phyloP scores from a whole-genome alignment of 2,329 filamentous ascomycete species.

The Stylonectria norvegica region DNA sequence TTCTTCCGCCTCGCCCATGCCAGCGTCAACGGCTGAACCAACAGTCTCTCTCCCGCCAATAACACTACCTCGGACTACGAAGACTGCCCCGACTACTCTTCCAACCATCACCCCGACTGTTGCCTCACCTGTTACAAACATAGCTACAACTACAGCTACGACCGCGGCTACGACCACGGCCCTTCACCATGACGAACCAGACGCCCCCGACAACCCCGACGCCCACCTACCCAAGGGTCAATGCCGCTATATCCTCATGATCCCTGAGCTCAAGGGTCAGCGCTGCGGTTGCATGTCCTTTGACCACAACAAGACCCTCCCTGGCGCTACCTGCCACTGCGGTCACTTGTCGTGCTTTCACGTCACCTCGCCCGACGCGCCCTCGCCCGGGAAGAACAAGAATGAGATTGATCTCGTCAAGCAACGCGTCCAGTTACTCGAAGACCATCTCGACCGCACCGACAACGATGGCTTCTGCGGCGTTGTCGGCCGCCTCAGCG shows the following conservation, averaged over 20 bases:
- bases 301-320: conserved; percentile 50
- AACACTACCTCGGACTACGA: too few relatives aligned
- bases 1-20: conserved; percentile 23
- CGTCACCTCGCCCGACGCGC: conserved; percentile 43
- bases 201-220: too few relatives aligned
- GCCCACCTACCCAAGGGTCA: conserved; percentile 52
- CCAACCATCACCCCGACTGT: too few relatives aligned
- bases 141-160: neutral
- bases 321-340: conserved; percentile 55
- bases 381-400: conserved; percentile 49
- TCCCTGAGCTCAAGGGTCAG: conserved; percentile 55
- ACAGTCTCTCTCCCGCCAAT: too few relatives aligned
- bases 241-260: conserved; percentile 57
- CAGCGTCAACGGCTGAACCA: conserved; percentile 24
- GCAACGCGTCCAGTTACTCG: conserved; percentile 23
- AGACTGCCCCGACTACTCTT: too few relatives aligned
- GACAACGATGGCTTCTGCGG: conserved; percentile 37
- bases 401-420: conserved; percentile 32
- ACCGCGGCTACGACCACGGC: neutral
- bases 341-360: conserved; percentile 61
- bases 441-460: conserved; percentile 35
- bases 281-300: conserved; percentile 59
- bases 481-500: conserved; percentile 44
- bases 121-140: neutral
- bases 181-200: conserved; percentile 31